Base-by-base conservation (phyloP, 805 yeast genomes). In the Starmerella lactis-condensi region DNA sequence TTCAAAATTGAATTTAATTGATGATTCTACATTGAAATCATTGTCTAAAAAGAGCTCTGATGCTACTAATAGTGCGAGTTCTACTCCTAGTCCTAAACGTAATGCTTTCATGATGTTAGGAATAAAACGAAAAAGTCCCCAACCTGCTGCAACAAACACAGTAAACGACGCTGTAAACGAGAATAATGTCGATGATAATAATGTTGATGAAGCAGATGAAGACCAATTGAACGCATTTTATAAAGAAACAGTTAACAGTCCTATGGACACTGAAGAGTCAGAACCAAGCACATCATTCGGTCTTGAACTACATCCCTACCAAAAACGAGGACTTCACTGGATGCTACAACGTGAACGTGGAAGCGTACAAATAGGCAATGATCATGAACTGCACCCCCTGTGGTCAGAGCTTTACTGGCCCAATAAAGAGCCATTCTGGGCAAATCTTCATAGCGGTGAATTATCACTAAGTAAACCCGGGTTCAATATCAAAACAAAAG, bases 331-430 rank as follows among this genome's bases (percentile, higher is more conserved):
- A 0, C 54, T 81, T 19, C 69, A 83, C 1, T 82, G 94, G 94
- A 74, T 82, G 85, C 53, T 81, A n/a, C 63, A 70, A 20, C 59
- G 85, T 34, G 93, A 82, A 47, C 62, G 66, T 24, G 82, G 74
- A 39, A 63, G 53, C n/a, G 56, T 46, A 14, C 63, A 63, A 34
- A 52, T 54, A 29, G 56, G 64, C 1, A 57, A 60, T 53, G 43
- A 40, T 3, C 47, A 38, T 4, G 37, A 34, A 9, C 64, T 75
- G 57, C 77, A 82, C 46, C 96, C 96, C 0, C 53, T 83, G 17
- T 83, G 95, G 95, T 71, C 68, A 33, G 69, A 69, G 31, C 75
- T 68, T 44, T 55, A 53, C 37, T 83, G 91, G 89, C 93, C 93
- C 0, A 32, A 38, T 15, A 30, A 37, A 5, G 44, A 43, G 12